These are phyloP conservation scores for Jatropha podagrica DNA, from an alignment of 441 rosid species.

Conservation along the genomic window DNA sequence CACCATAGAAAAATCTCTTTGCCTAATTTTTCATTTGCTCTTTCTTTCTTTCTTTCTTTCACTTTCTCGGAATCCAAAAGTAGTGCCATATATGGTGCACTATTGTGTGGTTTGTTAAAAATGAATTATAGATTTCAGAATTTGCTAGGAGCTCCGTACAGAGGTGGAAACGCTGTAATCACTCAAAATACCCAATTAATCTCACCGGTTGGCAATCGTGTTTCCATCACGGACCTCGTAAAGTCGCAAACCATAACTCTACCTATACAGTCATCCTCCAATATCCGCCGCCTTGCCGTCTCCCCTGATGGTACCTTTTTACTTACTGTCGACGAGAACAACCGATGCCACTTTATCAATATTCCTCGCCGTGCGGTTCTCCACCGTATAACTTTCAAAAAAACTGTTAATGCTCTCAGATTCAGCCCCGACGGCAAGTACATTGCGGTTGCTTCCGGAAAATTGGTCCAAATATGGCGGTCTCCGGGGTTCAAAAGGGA, in stretches of 20 bases:
- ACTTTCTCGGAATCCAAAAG: slow-evolving; percentile 18
- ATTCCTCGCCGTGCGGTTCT: slow-evolving; percentile 67
- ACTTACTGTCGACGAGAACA: slow-evolving; percentile 71
- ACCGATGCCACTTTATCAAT: slow-evolving; percentile 79
- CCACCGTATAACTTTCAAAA: slow-evolving; percentile 69
- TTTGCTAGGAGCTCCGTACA: slow-evolving; percentile 86
- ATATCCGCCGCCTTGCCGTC: slow-evolving; percentile 70
- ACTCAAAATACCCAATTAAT: slow-evolving; percentile 64
- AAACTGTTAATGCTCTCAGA: slow-evolving; percentile 50
- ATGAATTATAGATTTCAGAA: slow-evolving; percentile 53
- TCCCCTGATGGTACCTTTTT: slow-evolving; percentile 47
- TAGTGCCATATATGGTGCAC: not conserved
- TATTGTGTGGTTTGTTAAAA: not conserved
- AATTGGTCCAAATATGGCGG: slow-evolving; percentile 75
- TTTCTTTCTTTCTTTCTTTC: not conserved
- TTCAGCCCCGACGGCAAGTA: slow-evolving; percentile 78
- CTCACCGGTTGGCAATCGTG: slow-evolving; percentile 85
- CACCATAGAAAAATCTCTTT: no score
- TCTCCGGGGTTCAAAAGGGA: slow-evolving; percentile 81
- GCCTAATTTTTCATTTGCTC: not conserved
- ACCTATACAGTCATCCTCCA: slow-evolving; percentile 65
- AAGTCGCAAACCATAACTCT: slow-evolving; percentile 74
- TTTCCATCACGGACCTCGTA: slow-evolving; percentile 82
- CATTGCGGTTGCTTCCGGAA: slow-evolving; percentile 65
- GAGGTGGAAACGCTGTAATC: slow-evolving; percentile 80